Conservation (phyloP, 2,329 filamentous ascomycete genomes). For the Calonectria ilicicola region DNA sequence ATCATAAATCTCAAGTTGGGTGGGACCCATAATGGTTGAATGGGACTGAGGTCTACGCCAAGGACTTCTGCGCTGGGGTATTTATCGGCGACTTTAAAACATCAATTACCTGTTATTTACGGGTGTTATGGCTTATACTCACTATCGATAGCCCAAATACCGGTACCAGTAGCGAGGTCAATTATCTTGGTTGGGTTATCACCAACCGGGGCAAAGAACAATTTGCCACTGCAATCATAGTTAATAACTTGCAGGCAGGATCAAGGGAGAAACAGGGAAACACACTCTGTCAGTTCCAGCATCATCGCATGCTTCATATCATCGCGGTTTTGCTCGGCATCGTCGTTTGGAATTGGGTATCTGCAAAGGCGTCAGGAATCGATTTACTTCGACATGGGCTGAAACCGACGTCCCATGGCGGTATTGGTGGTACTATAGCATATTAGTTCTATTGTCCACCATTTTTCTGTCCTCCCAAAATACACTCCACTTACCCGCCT, state of each 20-base stretch:
- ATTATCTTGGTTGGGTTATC: slow-evolving; percentile 35
- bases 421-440: slow-evolving; percentile 35
- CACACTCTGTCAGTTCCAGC: slow-evolving; percentile 41
- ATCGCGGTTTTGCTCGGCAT: slow-evolving; percentile 42
- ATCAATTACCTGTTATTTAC: background rate
- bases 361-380: slow-evolving; percentile 33
- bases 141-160: slow-evolving; percentile 40
- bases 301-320: slow-evolving; percentile 48
- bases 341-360: slow-evolving; percentile 42
- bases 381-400: accelerated
- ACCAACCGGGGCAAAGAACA: slow-evolving; percentile 33
- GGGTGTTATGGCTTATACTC: background rate
- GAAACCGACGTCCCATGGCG: slow-evolving; percentile 35
- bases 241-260: background rate
- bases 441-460: too few species aligned
- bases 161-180: slow-evolving; percentile 37
- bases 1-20: slow-evolving; percentile 54
- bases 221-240: slow-evolving; percentile 27
- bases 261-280: accelerated
- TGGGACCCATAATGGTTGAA: slow-evolving; percentile 50
- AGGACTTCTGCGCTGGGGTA: slow-evolving; percentile 38
- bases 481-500: slow-evolving; percentile 26
- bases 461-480: too few species aligned
- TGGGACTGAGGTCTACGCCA: slow-evolving; percentile 40
- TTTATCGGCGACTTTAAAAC: slow-evolving; percentile 34